Base-by-base conservation (phyloP, 108 stramenopile species). In the Craspedostauros australis region DNA sequence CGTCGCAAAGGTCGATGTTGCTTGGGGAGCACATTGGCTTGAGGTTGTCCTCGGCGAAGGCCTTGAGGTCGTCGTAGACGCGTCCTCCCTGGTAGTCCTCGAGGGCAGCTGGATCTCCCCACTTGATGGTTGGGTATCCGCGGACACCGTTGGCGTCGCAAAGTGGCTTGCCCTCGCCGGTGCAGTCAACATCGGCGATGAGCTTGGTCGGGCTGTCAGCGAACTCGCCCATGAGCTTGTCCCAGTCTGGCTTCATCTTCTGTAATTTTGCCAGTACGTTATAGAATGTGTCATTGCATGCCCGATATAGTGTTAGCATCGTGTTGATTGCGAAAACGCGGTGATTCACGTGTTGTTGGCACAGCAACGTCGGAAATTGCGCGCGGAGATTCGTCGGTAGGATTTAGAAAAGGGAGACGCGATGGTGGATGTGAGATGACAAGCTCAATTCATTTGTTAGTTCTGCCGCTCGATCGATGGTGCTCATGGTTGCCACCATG, bases 161-260 rank as follows among this genome's bases (percentile, higher is more conserved):
- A 27, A 96, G 66, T 2, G 62, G 66, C 47, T 77, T 57, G 48
- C 75, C 79, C 22, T 88, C 81, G 44, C 63, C 67, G 12, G 84
- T 91, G 46, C 90, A 93, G 79, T 93, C 93, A 12, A 93, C 88
- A 37, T 94, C 88, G 43, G 74, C 90, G 46, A 97, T 49, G 19
- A 89, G 69, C 23, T 68, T 57, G 56, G 51, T 75, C 27, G 66
- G 11, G 31, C 57, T 52, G 7, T 56, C 70, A 14, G 57, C 51
- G 49, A 65, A 86, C 9, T 66, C 84, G 9, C 71, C 84, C 37
- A 76, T 84, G 50, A 93, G 79, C 67, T 78, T 76, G 62, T 90
- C 80, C 84, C 88, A 86, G 43, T 84, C 82, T 7, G 80, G 80
- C 62, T 71, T 71, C 54, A 80, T 51, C 58, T 66, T 66, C 36